A percentile compares a stretch with the other conserved stretches of the same genome.
These are phyloP conservation scores for Thielaviopsis euricoi DNA, from an alignment of 2,329 filamentous ascomycete species.

Conservation along the genomic window DNA sequence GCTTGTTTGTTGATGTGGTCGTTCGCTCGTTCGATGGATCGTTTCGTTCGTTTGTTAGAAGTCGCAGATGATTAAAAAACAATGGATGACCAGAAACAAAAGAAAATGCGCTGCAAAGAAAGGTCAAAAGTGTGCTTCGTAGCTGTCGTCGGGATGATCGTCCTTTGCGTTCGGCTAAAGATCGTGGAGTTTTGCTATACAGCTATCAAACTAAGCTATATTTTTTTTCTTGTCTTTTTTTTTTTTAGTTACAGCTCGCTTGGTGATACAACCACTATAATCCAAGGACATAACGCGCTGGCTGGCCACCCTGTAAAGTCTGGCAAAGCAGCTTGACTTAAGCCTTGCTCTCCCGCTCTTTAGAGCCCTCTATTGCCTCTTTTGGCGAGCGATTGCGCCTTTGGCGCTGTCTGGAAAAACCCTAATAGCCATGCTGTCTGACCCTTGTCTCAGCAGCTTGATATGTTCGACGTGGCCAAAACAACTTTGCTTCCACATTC, in stretches of 20 bases:
- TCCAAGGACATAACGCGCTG: too few relatives aligned
- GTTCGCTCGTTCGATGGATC: too few relatives aligned
- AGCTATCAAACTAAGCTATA: too few relatives aligned
- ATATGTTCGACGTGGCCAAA: constrained; percentile 11
- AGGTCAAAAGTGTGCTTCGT: background rate
- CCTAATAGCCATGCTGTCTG: background rate
- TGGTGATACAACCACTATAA: too few relatives aligned
- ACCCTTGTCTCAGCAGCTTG: background rate
- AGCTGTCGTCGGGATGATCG: background rate
- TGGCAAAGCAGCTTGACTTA: background rate
- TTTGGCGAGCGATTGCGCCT: background rate
- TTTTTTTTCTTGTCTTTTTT: too few relatives aligned
- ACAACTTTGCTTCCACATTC: background rate
- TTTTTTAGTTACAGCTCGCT: too few relatives aligned
- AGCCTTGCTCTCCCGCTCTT: too few relatives aligned
- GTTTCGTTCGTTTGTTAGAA: constrained; percentile 11
- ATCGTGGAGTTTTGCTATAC: too few relatives aligned
- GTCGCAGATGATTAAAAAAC: background rate
- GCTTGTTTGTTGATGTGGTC: too few relatives aligned
- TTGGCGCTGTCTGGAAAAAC: background rate
- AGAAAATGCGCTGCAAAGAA: background rate
- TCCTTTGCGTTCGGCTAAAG: too few relatives aligned
- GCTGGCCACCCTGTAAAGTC: constrained; percentile 3
- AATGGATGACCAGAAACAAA: background rate
- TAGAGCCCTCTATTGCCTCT: background rate